Evolutionary conservation across 345 rosid genomes (phyloP), one percentile per base, ranked within the genome.

Genomic region (Rhizophora mangle): DNA sequence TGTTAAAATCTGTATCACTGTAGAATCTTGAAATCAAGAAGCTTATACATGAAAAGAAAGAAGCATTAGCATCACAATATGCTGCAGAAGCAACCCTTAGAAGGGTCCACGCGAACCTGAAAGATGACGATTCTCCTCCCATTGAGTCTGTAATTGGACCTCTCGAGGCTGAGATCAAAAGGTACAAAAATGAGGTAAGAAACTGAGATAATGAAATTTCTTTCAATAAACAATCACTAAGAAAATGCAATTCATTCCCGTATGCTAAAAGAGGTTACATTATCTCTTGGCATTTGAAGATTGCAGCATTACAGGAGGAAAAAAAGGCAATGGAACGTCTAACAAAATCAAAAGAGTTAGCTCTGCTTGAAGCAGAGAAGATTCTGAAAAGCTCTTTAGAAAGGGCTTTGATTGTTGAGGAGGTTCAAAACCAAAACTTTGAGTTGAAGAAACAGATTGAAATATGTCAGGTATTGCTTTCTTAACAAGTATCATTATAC

Each of bases 61-160:
- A 92, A 56, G 97, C 98, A 60, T 24, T 90, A 52, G 88, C 96
- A 18, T 97, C 92, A n/a, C 99, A 87, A 43, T 90, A 84, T 43
- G 96, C 94, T n/a, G 96, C 96, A 18, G 99, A 92, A 84, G 92
- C 85, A 56, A 81, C 96, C 65, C 89, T 92, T 6, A 79, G 96
- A 72, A 87, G 96, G 82, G 84, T 92, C 37, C 86, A 88, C 49
- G 84, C 81, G 51, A 80, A 79, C 68, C 87, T 85, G 37, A 90
- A 82, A 77, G 99, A 95, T 30, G 86, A 88, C 63, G 91, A 87
- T 19, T 72, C 81, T 26, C 65, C 81, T 22, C 86, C 97, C 18
- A 72, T 95, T 0, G 91, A 85, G 34, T 88, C 91, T 49, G 77
- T 87, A 69, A 80, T 92, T 60, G 96, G 96, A 67, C 99, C 97